These are phyloP conservation scores for Bipolaris bicolor DNA, from an alignment of 2,329 filamentous ascomycete species.

Conservation along the genomic window DNA sequence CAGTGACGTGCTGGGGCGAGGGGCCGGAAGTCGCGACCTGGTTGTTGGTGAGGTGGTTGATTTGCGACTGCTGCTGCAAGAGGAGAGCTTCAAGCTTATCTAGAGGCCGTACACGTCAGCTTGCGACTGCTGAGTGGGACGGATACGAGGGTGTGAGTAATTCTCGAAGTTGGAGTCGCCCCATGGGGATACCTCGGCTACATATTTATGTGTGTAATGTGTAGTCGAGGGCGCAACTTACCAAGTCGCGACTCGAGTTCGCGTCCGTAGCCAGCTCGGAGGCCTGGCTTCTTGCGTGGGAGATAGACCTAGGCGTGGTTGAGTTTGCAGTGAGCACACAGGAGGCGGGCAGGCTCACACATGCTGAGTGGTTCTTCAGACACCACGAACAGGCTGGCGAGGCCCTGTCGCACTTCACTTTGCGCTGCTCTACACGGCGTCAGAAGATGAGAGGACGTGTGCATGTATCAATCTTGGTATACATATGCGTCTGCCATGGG, in stretches of 20 bases:
- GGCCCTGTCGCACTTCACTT: conserved; percentile 72
- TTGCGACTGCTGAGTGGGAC: neutral
- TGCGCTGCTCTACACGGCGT: conserved; percentile 65
- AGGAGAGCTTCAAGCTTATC: conserved; percentile 56
- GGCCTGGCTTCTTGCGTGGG: conserved; percentile 72
- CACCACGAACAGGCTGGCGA: conserved; percentile 80
- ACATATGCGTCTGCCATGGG: neutral
- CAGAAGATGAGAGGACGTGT: neutral
- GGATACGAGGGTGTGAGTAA: too few relatives aligned
- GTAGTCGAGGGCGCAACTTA: conserved; percentile 46
- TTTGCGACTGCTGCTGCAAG: conserved; percentile 54
- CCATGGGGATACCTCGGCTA: conserved; percentile 13
- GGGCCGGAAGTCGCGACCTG: conserved; percentile 31
- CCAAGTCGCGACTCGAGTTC: conserved; percentile 65
- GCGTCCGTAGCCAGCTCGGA: conserved; percentile 64
- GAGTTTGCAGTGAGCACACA: conserved; percentile 2
- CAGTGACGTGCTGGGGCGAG: conserved; percentile 40
- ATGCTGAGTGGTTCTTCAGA: conserved; percentile 67
- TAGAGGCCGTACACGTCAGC: conserved; percentile 23
- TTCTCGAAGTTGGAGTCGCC: neutral
- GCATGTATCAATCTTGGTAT: neutral
- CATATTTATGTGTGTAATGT: neutral
- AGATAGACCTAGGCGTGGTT: conserved; percentile 59
- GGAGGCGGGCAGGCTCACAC: conserved; percentile 47
- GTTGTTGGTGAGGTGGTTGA: conserved; percentile 51